These are phyloP conservation scores for Pleurotus sapidus DNA, from an alignment of 768 basidiomycete genomes.

Conservation along the genomic window DNA sequence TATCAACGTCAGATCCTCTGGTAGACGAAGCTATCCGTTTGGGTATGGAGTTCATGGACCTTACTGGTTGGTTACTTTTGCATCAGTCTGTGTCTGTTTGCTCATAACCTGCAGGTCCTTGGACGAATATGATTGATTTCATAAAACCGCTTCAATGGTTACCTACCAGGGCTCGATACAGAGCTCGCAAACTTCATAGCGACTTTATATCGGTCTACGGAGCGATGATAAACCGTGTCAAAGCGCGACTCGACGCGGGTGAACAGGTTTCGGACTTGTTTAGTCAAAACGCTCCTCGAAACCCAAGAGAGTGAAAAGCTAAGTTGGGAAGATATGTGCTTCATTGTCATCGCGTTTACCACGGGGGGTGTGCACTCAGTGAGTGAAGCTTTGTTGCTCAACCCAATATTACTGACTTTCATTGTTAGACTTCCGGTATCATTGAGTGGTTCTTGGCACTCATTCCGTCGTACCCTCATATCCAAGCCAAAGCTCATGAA, in stretches of 20 bases:
- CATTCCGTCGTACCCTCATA: conserved; percentile 16
- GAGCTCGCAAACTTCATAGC: conserved; percentile 15
- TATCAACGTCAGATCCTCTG: conserved; percentile 11
- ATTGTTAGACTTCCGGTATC: conserved; percentile 14
- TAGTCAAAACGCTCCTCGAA: conserved; percentile 26
- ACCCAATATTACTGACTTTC: neutral
- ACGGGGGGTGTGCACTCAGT: conserved; percentile 30
- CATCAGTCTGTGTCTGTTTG: neutral
- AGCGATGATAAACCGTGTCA: conserved; percentile 22
- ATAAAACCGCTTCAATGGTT: conserved; percentile 14
- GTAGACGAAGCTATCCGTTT: conserved; percentile 13
- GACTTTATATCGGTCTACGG: conserved; percentile 27
- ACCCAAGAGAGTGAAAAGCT: conserved; percentile 23
- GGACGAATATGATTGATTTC: conserved; percentile 20
- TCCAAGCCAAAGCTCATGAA: conserved; percentile 13
- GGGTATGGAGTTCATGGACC: conserved; percentile 17
- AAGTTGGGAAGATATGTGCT: conserved; percentile 26
- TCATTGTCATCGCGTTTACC: conserved; percentile 25
- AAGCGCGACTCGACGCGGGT: conserved; percentile 22
- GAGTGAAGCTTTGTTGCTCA: neutral
- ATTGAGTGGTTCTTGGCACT: conserved; percentile 22
- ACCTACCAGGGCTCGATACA: conserved; percentile 11
- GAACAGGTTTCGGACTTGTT: conserved; percentile 29
- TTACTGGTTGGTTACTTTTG: conserved; percentile 5
- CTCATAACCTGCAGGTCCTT: conserved; percentile 10